Evolutionary conservation across 2,329 filamentous ascomycete species (phyloP), one percentile per base, ranked within the genome.

Genomic region (Magnaporthiopsis poae): DNA sequence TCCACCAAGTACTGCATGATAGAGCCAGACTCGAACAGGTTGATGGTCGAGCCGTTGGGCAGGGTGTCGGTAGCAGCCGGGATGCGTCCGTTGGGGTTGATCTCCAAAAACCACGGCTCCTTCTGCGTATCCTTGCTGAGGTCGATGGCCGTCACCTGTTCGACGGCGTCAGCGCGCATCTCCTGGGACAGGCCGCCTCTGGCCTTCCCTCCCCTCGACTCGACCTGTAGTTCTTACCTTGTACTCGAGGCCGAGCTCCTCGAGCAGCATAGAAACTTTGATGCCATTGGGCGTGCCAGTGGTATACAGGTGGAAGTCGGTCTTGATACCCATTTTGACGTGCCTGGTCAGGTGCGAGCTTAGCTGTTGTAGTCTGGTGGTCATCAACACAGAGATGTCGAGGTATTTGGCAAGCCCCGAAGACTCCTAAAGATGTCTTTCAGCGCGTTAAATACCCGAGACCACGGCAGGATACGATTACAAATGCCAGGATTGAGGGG

Each of bases 71-170:
- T 95, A 64, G 96, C 73, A 67, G 92, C 92, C 4, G 92, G 93
- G 72, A 96, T 96, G 71, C 92, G 90, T 70, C 92, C 92, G 76
- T 96, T 96, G 69, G 92, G 92, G 78, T 96, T 96, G 79, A 96
- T 96, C 65, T 88, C 87, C 35, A 96, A 84, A 78, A 94, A 97
- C 91, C 91, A 96, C 21, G 86, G 86, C 76, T 94, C 80, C 75
- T 78, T 96, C 73, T 96, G 91, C n/a, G 80, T 84, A 75, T 92
- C 90, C 69, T 90, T 90, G 69, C 76, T 80, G 68, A 96, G 84
- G n/a, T 90, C 83, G 72, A 96, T 87, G 61, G 84, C 81, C 65
- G 88, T 84, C 46, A 25, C n/a, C 46, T 61, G 79, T 75, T 7
- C 80, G 82, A 25, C n/a, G 21, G 29, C 3, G 33, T 66, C 36